These are phyloP conservation scores for Calonectria montana DNA, from an alignment of 2,329 filamentous ascomycete genomes.

Conservation along the genomic window DNA sequence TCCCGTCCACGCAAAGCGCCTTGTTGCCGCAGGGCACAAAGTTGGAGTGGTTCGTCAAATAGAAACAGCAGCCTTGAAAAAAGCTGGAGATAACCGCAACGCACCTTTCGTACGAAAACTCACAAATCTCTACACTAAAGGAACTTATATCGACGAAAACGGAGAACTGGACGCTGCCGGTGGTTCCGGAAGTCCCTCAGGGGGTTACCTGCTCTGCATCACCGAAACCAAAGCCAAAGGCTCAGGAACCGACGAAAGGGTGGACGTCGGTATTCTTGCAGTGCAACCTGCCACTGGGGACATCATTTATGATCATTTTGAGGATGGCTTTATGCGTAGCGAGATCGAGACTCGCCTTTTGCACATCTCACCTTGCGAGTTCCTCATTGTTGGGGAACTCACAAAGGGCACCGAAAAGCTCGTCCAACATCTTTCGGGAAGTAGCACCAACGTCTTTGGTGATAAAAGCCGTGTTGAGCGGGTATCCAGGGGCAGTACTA, in stretches of 20 bases:
- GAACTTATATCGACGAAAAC: conserved; percentile 94
- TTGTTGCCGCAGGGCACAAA: conserved; percentile 93
- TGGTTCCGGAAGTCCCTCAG: conserved; percentile 62
- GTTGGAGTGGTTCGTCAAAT: conserved; percentile 95
- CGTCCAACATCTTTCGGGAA: conserved; percentile 88
- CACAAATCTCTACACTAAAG: conserved; percentile 97
- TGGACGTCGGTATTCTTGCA: conserved; percentile 90
- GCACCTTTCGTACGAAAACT: conserved; percentile 91
- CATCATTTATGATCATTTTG: conserved; percentile 94
- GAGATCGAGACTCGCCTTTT: conserved; percentile 96
- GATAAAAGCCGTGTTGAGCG: conserved; percentile 91
- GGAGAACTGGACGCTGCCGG: conserved; percentile 75
- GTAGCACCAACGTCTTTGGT: conserved; percentile 90
- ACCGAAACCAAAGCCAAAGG: conserved; percentile 86
- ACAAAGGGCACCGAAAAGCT: conserved; percentile 94
- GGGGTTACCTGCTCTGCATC: conserved; percentile 94
- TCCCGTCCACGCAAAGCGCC: conserved; percentile 91
- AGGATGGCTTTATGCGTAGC: conserved; percentile 96
- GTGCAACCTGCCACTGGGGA: conserved; percentile 97
- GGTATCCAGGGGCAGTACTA: conserved; percentile 79
- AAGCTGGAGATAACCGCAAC: conserved; percentile 93
- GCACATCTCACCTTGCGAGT: conserved; percentile 95
- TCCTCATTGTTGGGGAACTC: conserved; percentile 90
- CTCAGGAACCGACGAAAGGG: conserved; percentile 90
- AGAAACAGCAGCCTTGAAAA: conserved; percentile 95